These are phyloP conservation scores for Adansonia rubrostipa DNA, from an alignment of 441 rosid species.

Conservation along the genomic window DNA sequence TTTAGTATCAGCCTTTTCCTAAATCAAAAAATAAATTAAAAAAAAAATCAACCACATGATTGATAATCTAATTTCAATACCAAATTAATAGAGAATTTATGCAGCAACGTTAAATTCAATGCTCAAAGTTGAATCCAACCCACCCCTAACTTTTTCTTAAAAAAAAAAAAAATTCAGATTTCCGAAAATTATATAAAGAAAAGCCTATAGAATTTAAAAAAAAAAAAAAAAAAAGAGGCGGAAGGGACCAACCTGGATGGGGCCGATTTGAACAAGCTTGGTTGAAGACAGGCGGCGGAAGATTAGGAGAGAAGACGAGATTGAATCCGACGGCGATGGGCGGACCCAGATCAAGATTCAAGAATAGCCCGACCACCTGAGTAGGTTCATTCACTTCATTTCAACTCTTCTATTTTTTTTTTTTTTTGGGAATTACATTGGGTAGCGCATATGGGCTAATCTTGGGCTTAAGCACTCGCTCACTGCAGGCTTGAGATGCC, in stretches of 20 bases:
- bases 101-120: no score
- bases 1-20: constrained; percentile 24
- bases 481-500: no score
- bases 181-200: not conserved
- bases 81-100: not conserved
- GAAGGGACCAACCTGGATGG: not conserved
- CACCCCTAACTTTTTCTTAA: not conserved
- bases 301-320: not conserved
- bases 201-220: not conserved
- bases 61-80: not conserved
- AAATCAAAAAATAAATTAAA: not conserved
- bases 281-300: not conserved
- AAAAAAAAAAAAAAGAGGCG: not conserved
- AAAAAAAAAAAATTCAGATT: not conserved
- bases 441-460: no score
- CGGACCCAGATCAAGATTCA: no score
- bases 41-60: not conserved
- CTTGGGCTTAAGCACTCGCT: no score
- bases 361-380: no score
- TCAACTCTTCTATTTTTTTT: no score
- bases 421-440: no score
- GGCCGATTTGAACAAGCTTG: not conserved
- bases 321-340: not conserved
- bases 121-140: not conserved
- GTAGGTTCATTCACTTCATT: no score